These are phyloP conservation scores for Oryza glaberrima DNA, from an alignment of 176 grass and related monocot species.

Conservation along the genomic window DNA sequence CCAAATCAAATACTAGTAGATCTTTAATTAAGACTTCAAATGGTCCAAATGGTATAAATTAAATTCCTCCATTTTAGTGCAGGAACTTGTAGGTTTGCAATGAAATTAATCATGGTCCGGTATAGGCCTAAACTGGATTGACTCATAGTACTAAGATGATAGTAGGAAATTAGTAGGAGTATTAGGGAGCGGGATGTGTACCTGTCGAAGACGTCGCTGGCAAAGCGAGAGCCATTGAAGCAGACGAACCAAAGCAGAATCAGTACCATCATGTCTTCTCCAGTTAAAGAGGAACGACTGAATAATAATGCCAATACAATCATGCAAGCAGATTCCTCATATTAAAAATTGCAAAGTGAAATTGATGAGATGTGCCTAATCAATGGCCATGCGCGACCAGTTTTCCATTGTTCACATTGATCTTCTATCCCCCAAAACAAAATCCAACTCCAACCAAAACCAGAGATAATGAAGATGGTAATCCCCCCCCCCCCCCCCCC, in stretches of 20 bases:
- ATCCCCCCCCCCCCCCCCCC: too few species aligned
- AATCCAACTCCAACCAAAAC: neutral
- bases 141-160: neutral
- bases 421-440: too few species aligned
- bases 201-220: slow-evolving; percentile 60
- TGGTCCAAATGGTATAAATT: too few species aligned
- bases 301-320: neutral
- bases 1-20: neutral
- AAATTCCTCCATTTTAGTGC: too few species aligned
- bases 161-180: too few species aligned
- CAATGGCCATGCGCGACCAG: too few species aligned
- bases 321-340: too few species aligned
- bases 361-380: too few species aligned
- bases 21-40: too few species aligned
- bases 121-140: neutral
- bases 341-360: too few species aligned
- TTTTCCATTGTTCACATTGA: too few species aligned
- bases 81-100: too few species aligned
- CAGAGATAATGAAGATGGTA: neutral
- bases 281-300: slow-evolving; percentile 26
- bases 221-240: slow-evolving; percentile 71
- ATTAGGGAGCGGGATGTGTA: slow-evolving; percentile 8
- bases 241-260: slow-evolving; percentile 80
- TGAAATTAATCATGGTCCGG: neutral
- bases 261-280: slow-evolving; percentile 72